Percentiles rank a stretch among this genome's conserved stretches.
phyloP scores from a whole-genome alignment of 495 filamentous ascomycete species.

The Trichocladium uniseriatum region DNA sequence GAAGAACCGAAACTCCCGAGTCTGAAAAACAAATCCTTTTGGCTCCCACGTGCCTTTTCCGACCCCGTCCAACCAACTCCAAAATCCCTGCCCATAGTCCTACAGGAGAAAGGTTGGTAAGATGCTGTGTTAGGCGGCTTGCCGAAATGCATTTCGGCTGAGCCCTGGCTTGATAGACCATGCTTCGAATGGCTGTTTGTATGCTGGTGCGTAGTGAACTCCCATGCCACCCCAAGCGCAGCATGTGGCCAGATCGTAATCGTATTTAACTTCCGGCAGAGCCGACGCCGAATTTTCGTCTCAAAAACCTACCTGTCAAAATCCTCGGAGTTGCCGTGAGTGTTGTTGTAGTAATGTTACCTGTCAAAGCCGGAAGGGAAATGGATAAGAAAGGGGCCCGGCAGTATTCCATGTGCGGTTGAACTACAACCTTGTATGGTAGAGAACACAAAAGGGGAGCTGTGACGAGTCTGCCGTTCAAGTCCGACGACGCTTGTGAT shows the following conservation, averaged over 20 bases:
- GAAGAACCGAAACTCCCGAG: background rate
- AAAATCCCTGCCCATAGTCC: background rate
- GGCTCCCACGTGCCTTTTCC: background rate
- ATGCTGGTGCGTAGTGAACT: background rate
- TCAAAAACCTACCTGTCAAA: background rate
- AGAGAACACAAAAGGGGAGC: background rate
- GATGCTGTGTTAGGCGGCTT: slow-evolving; percentile 2
- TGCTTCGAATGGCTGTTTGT: background rate
- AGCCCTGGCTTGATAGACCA: background rate
- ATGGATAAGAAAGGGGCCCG: slow-evolving; percentile 5
- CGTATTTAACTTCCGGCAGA: background rate
- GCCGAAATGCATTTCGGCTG: background rate
- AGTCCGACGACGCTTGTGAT: slow-evolving; percentile 44
- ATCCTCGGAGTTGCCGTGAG: background rate
- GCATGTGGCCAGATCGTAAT: background rate
- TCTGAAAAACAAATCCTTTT: background rate
- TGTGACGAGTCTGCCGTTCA: slow-evolving; percentile 21
- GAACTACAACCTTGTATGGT: slow-evolving; percentile 20
- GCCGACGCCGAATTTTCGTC: no score
- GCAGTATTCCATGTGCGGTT: slow-evolving; percentile 4
- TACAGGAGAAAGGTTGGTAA: background rate
- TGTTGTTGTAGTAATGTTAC: slow-evolving; percentile 3
- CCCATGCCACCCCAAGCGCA: background rate
- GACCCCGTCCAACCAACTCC: background rate
- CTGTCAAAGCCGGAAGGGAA: slow-evolving; percentile 1